phyloP scores from a whole-genome alignment of 2,329 filamentous ascomycete genomes.

The Venturia oleaginea region DNA sequence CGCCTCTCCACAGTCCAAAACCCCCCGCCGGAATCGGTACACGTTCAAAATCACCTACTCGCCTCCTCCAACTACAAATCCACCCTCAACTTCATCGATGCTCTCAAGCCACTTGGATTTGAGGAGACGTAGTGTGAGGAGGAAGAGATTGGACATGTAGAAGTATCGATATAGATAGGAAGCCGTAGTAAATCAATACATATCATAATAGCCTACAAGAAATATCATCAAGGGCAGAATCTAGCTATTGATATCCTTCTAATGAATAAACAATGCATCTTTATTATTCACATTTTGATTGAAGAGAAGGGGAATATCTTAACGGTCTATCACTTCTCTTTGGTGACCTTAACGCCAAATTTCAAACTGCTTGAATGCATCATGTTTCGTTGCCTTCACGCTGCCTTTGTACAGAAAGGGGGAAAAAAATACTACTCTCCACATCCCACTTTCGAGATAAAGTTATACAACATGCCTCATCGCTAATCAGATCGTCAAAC shows the following conservation, averaged over 20 bases:
- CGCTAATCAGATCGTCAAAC: not conserved
- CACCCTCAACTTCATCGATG: conserved; percentile 33
- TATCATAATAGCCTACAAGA: no score
- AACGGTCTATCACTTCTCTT: not conserved
- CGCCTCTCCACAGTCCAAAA: not conserved
- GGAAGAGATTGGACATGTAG: conserved; percentile 3
- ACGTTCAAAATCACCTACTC: not conserved
- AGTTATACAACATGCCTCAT: no score
- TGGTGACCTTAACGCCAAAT: not conserved
- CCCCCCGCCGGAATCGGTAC: conserved; percentile 9
- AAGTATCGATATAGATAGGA: no score
- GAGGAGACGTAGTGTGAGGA: conserved; percentile 19
- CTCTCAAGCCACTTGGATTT: conserved; percentile 34
- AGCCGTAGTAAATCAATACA: no score
- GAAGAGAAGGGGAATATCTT: not conserved
- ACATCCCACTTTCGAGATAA: no score
- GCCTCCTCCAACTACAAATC: no score
- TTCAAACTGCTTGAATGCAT: not conserved
- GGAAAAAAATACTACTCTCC: no score
- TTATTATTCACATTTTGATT: no score
- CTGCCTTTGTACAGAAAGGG: not conserved
- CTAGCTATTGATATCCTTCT: no score
- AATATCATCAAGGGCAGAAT: no score
- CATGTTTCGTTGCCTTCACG: not conserved
- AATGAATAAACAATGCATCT: no score